Evolutionary conservation across 192 early-diverging fungal genomes (phyloP), one percentile per base, ranked within the genome.

Genomic region (Podila verticillata): DNA sequence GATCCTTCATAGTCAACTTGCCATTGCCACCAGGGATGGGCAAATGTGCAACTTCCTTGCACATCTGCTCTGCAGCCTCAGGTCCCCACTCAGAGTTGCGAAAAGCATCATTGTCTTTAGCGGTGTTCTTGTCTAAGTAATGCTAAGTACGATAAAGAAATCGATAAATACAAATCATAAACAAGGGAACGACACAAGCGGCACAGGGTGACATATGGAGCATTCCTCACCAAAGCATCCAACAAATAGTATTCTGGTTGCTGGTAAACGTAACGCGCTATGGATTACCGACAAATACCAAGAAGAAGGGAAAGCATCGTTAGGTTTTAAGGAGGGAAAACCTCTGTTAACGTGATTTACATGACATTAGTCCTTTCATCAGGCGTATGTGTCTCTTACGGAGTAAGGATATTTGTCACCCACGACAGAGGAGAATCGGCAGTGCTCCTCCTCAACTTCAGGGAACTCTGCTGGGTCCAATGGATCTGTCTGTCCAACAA

Each of bases 401-500:
- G 39, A 39, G 15, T 39, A 39, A 0, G 39, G 39, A 39, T 39
- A 39, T 39, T 39, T 39, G 8, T 13, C 58, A 4, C 58, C 58
- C 19, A 59, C 15, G 39, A 39, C 15, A 6, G 12, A 2, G 39
- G 39, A 39, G 39, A 10, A 39, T 1, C 39, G 39, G 15, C 39
- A 39, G 39, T 39, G 12, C 12, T 39, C 39, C 15, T 39, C 39
- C 12, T 39, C 39, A 9, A 59, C 7, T 31, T 59, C 28, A 2
- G 58, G 58, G 26, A 59, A 59, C 30, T 59, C 28, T 59, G 30
- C 24, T 9, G 58, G 58, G 26, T 30, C 29, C 30, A 59, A 9
- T 1, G 58, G 58, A 19, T 19, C n/a, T 10, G 58, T 59, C 29
- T 59, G 58, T 24, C 58, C 58, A 20, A 59, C 69, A 9, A 70